Conservation (phyloP, 805 yeast species). For the Huiozyma sinensis region DNA sequence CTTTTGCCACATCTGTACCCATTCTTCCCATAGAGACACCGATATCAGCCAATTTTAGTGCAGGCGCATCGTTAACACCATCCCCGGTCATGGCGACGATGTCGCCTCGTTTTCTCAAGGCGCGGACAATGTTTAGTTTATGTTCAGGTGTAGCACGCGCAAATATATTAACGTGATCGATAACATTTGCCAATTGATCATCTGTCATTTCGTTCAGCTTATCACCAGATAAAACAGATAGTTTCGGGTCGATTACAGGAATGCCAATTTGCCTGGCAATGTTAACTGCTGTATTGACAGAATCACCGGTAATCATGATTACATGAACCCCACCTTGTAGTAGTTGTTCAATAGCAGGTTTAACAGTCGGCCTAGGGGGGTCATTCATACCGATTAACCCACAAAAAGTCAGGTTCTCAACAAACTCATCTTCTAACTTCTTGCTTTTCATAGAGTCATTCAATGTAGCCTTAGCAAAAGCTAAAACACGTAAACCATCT, state of each 20-base stretch:
- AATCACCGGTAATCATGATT: slow-evolving; percentile 96
- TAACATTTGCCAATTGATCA: slow-evolving; percentile 61
- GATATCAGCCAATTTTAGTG: slow-evolving; percentile 87
- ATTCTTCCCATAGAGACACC: slow-evolving; percentile 90
- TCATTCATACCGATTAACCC: slow-evolving; percentile 95
- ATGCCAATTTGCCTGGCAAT: slow-evolving; percentile 87
- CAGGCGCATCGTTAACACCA: slow-evolving; percentile 99
- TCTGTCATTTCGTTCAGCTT: slow-evolving; percentile 66
- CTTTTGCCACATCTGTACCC: slow-evolving; percentile 98
- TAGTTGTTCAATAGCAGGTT: slow-evolving; percentile 59
- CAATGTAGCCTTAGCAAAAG: slow-evolving; percentile 51
- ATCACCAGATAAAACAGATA: slow-evolving; percentile 76
- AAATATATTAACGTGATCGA: slow-evolving; percentile 75
- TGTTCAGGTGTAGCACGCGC: slow-evolving; percentile 96
- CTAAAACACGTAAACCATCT: slow-evolving; percentile 80
- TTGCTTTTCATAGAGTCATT: slow-evolving; percentile 21
- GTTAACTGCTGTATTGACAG: slow-evolving; percentile 74
- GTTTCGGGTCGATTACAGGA: slow-evolving; percentile 53
- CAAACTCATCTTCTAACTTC: slow-evolving; percentile 29
- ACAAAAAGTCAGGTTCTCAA: slow-evolving; percentile 57
- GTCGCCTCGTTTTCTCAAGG: slow-evolving; percentile 82
- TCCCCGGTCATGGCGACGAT: slow-evolving; percentile 99
- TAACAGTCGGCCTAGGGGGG: slow-evolving; percentile 90
- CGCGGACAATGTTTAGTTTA: slow-evolving; percentile 80
- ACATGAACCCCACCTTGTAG: slow-evolving; percentile 92